Percentiles rank a stretch among this genome's conserved stretches.
Conservation (phyloP, 106 monocot species). For the Platanthera zijinensis region DNA sequence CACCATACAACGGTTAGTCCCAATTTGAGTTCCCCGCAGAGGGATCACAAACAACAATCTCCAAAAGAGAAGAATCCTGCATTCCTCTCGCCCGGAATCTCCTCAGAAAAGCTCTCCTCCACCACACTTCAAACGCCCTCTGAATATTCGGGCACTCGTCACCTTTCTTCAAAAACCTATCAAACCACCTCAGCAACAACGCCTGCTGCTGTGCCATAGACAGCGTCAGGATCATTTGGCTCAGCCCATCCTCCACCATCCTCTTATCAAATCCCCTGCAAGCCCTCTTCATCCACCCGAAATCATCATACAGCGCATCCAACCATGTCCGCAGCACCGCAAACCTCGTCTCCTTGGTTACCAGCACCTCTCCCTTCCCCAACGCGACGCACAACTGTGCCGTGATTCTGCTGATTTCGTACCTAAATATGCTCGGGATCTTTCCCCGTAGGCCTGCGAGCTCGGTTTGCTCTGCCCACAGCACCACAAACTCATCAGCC, state of each 20-base stretch:
- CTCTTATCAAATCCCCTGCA: conserved; percentile 21
- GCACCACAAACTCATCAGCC: conserved; percentile 29
- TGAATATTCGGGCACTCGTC: conserved; percentile 48
- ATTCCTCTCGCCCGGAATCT: not conserved
- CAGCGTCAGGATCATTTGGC: conserved; percentile 33
- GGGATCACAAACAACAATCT: conserved; percentile 20
- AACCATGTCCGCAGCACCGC: conserved; percentile 28
- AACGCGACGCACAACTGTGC: conserved; percentile 30
- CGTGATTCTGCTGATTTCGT: conserved; percentile 38
- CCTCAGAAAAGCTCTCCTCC: conserved; percentile 36
- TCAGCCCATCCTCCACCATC: conserved; percentile 31
- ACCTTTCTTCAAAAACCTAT: conserved; percentile 32
- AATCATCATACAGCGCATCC: conserved; percentile 37
- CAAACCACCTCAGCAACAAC: conserved; percentile 41
- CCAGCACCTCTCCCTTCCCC: conserved; percentile 32
- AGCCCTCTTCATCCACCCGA: conserved; percentile 37
- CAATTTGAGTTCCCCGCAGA: not conserved
- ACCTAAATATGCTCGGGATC: conserved; percentile 28
- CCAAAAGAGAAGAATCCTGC: conserved; percentile 17
- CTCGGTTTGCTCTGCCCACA: conserved; percentile 44
- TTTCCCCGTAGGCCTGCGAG: conserved; percentile 27
- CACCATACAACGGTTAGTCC: too few species aligned
- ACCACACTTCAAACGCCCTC: conserved; percentile 39
- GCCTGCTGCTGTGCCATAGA: conserved; percentile 34
- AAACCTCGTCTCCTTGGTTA: conserved; percentile 17